Base-by-base conservation (phyloP, 805 yeast species). In the Zygoascus biomembranicola region DNA sequence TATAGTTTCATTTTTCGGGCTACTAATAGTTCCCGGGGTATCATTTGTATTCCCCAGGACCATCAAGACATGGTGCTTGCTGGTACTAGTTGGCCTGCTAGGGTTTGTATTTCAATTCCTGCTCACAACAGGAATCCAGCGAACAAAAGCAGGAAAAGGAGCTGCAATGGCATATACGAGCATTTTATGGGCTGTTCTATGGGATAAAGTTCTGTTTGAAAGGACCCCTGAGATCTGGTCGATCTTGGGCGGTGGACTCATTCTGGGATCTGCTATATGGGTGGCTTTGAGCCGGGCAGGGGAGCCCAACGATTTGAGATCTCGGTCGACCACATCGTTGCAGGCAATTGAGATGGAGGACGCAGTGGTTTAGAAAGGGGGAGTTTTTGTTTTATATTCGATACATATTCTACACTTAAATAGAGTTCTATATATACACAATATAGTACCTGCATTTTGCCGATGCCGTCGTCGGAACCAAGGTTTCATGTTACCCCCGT, bases 101-200 rank as follows among this genome's bases (percentile, higher is more conserved):
- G 97, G 97, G 0, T 90, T 90, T 67, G 69, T 82, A 55, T 85
- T 85, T 83, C 97, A 90, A 66, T 83, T 82, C 62, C 70, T 84
- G 39, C 68, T 87, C 48, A 87, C 97, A 0, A 81, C 87, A 8
- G 97, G 96, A 0, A 77, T 90, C 50, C 95, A 88, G 66, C 73
- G 87, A 52, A 96, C 87, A 57, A 77, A 75, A 55, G 95, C 96
- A 0, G 81, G 89, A 3, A 76, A 86, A 53, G 87, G 90, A 0
- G 76, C 90, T 11, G 75, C 87, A 56, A 82, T 88, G 80, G 71
- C 78, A 1, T 90, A 90, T 65, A 76, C 90, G 1, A 87, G 84
- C 63, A 77, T 90, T 75, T 70, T 90, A 1, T 88, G 84, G 69
- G 92, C 96, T 0, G 70, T 88, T 16, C 54, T 85, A 32, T 83